phyloP scores from a whole-genome alignment of 345 rosid genomes.

The Eucalyptus sp. region DNA sequence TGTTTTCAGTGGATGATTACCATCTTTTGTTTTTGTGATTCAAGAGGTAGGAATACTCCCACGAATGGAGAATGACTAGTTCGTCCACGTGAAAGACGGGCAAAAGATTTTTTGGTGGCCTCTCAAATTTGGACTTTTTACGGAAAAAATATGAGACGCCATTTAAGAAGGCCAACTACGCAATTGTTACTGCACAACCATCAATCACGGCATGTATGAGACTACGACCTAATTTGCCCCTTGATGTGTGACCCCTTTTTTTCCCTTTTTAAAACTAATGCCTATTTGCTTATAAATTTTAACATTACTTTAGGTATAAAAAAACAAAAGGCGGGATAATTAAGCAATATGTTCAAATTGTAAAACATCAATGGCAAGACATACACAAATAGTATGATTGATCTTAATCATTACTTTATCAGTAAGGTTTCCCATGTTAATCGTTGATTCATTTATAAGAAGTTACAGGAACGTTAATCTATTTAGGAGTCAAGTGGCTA shows the following conservation, averaged over 20 bases:
- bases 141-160: not conserved
- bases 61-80: too few species aligned
- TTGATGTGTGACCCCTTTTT: not conserved
- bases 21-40: too few species aligned
- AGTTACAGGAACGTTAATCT: too few species aligned
- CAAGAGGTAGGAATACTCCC: too few species aligned
- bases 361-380: not conserved
- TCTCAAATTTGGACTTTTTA: not conserved
- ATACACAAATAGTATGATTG: not conserved
- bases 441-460: too few species aligned
- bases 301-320: rapidly evolving
- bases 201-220: not conserved
- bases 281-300: not conserved
- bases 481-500: too few species aligned
- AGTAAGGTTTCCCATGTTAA: too few species aligned
- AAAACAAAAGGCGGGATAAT: not conserved
- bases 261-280: not conserved
- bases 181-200: not conserved
- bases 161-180: not conserved
- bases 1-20: too few species aligned
- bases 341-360: not conserved
- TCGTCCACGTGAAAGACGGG: not conserved
- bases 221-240: not conserved
- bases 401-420: too few species aligned
- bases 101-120: not conserved